A percentile compares a stretch with the other conserved stretches of the same genome.
phyloP scores from a whole-genome alignment of 805 yeast species.

The Starmerella potacharoeniae region DNA sequence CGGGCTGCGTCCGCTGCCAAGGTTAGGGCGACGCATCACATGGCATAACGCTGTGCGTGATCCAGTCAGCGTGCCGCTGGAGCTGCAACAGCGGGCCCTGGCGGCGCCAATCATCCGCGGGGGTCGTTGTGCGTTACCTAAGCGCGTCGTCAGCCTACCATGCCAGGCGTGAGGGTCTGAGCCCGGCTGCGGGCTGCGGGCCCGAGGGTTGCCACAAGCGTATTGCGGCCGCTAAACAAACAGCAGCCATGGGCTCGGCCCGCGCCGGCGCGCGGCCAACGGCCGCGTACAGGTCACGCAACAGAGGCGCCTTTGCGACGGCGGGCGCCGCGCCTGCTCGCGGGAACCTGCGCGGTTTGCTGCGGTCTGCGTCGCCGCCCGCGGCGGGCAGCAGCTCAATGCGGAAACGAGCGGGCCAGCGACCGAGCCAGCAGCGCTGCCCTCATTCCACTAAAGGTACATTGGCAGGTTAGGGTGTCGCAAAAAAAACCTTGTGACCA shows the following conservation, averaged over 20 bases:
- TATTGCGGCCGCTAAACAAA: not conserved
- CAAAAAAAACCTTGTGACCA: not conserved
- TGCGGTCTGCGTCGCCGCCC: not conserved
- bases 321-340: not conserved
- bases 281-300: no score
- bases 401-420: not conserved
- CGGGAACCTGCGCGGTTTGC: not conserved
- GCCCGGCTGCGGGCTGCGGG: not conserved
- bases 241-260: no score
- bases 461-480: not conserved
- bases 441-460: not conserved
- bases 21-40: not conserved
- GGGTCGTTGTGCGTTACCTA: no score
- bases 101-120: no score
- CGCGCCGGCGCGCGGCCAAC: no score
- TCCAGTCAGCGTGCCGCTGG: not conserved
- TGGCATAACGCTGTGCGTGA: not conserved
- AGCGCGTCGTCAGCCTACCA: not conserved
- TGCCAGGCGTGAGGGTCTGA: not conserved
- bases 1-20: not conserved
- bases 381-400: not conserved
- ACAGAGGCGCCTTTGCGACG: no score
- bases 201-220: not conserved
- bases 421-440: not conserved
- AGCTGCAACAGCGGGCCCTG: no score